These are phyloP conservation scores for Phaseolus coccineus DNA, from an alignment of 331 rosid species.

Conservation along the genomic window DNA sequence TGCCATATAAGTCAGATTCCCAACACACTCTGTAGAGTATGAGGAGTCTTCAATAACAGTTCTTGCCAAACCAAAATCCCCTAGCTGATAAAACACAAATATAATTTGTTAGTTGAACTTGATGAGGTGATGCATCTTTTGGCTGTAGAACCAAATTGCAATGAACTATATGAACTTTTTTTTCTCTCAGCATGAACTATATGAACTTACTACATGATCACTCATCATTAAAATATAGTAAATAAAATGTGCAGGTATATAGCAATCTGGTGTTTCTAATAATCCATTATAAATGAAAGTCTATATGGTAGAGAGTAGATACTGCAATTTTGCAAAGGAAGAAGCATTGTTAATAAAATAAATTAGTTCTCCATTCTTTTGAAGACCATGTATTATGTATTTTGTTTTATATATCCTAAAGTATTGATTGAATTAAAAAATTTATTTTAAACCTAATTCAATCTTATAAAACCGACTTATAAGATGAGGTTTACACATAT, in stretches of 20 bases:
- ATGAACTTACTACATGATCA: background rate
- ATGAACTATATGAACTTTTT: background rate
- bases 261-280: background rate
- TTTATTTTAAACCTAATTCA: too few relatives aligned
- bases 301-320: background rate
- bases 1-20: conserved; percentile 76
- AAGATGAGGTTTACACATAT: fast-evolving
- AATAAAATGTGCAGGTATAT: background rate
- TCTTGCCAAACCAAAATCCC: conserved; percentile 93
- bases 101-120: background rate
- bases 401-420: background rate
- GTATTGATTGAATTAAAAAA: background rate
- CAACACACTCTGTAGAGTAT: conserved; percentile 66
- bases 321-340: background rate
- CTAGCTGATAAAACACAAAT: conserved; percentile 57
- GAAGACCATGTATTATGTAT: background rate
- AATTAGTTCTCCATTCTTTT: background rate
- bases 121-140: background rate
- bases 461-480: too few relatives aligned
- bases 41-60: conserved; percentile 55
- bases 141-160: conserved; percentile 4
- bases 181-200: too few relatives aligned
- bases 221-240: background rate
- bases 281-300: background rate
- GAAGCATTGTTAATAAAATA: background rate